phyloP scores from a whole-genome alignment of 768 basidiomycete genomes.

The Calocybe cyanea region DNA sequence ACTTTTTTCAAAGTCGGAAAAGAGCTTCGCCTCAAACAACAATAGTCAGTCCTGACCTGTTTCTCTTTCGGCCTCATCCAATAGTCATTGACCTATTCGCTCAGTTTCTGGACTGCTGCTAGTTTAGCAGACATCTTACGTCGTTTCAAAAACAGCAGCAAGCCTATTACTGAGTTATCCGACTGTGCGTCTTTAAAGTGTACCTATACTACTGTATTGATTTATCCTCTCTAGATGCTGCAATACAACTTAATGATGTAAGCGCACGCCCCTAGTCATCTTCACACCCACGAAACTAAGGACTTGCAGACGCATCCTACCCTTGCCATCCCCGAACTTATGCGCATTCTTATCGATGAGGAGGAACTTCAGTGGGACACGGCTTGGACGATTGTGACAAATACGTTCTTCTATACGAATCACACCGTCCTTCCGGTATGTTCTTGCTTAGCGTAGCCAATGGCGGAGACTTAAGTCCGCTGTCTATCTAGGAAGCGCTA shows the following conservation, averaged over 20 bases:
- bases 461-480: background rate
- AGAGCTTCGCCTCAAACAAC: slow-evolving; percentile 89
- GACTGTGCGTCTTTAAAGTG: slow-evolving; percentile 54
- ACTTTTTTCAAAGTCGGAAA: slow-evolving; percentile 62
- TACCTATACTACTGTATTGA: background rate
- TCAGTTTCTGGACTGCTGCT: slow-evolving; percentile 84
- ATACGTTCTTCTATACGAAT: slow-evolving; percentile 95
- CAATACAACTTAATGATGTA: slow-evolving; percentile 94
- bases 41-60: slow-evolving; percentile 51
- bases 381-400: slow-evolving; percentile 88
- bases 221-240: slow-evolving; percentile 51
- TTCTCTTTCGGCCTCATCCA: background rate
- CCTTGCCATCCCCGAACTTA: slow-evolving; percentile 90
- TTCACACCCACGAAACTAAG: background rate
- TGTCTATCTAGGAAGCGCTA: slow-evolving; percentile 61
- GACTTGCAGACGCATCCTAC: slow-evolving; percentile 81
- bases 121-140: slow-evolving; percentile 86
- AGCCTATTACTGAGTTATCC: slow-evolving; percentile 75
- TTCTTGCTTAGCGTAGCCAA: slow-evolving; percentile 12
- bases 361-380: slow-evolving; percentile 80
- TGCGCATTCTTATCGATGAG: slow-evolving; percentile 89
- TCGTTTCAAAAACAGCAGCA: slow-evolving; percentile 87
- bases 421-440: slow-evolving; percentile 87
- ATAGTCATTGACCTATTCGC: background rate
- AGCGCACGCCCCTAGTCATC: slow-evolving; percentile 14